Evolutionary conservation across 2,329 filamentous ascomycete genomes (phyloP).

Genomic region (Talaromyces sp.): DNA sequence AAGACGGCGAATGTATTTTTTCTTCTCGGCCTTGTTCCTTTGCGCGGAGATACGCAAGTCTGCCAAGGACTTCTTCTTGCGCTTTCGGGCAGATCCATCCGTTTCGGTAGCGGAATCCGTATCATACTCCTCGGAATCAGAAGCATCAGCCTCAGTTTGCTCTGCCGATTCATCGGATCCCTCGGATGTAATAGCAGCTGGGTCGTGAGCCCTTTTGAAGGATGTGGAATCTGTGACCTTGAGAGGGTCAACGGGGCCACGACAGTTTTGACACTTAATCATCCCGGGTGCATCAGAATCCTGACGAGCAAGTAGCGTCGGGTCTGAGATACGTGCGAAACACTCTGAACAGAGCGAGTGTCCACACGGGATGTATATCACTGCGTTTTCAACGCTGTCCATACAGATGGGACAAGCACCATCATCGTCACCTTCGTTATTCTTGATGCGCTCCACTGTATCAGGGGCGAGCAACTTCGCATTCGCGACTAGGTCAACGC

Average conservation of each 20-base stretch:
- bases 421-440: conserved; percentile 63
- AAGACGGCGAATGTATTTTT: conserved; percentile 70
- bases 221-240: conserved; percentile 73
- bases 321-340: conserved; percentile 69
- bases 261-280: conserved; percentile 76
- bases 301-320: conserved; percentile 52
- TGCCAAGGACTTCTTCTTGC: conserved; percentile 57
- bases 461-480: conserved; percentile 62
- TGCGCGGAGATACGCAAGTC: conserved; percentile 69
- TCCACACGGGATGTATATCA: conserved; percentile 80
- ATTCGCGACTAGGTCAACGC: conserved; percentile 62
- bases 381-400: conserved; percentile 72
- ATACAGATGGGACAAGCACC: conserved; percentile 73
- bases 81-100: conserved; percentile 35
- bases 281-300: conserved; percentile 49
- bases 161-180: background rate
- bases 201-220: conserved; percentile 74
- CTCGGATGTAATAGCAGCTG: conserved; percentile 40
- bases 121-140: conserved; percentile 15
- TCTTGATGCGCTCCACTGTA: conserved; percentile 69
- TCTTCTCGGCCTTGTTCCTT: conserved; percentile 66
- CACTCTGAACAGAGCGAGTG: conserved; percentile 80
- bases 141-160: background rate
- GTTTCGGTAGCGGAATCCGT: conserved; percentile 36
- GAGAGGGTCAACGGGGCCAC: conserved; percentile 65